Evolutionary conservation across 2,329 filamentous ascomycete species (phyloP), one percentile per base, ranked within the genome.

Genomic region (Fusarium sp.): DNA sequence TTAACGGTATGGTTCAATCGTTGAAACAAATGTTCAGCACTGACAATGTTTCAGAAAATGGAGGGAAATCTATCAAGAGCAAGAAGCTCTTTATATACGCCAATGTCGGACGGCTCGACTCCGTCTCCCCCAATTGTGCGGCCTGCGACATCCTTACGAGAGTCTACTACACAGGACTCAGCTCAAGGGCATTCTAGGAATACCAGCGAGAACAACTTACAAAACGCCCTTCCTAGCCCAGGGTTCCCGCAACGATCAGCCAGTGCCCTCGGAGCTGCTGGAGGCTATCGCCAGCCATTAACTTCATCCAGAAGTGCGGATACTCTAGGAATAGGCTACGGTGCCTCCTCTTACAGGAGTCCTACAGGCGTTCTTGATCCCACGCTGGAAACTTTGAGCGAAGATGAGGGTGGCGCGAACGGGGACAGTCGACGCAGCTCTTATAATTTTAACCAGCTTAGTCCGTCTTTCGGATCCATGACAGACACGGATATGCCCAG

Each of bases 1-100:
- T 83, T 98, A 64, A 96, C 92, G 75, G 93, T 96, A 84, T 78
- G 92, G 80, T 37, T 28, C 35, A 9, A 15, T 32, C 15, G 43
- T 13, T 32, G 24, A 32, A 40, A 39, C n/a, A 32, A 37, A 32
- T 17, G 26, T 33, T n/a, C 20, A 53, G 32, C 56, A 54, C 70
- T 71, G 56, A 74, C 43, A 30, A 30, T 30, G 37, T 55, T 49
- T 22, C 77, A 96, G 93, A 92, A 92, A 32, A 97, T 97, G 94
- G 95, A 97, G 79, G 93, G 91, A 37, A 97, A 97, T 72, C 83
- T 97, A 20, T 90, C 86, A 58, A 90, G 93, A 63, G 94, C 93
- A 30, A 88, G 93, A 72, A 89, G 87, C 67, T 90, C 90, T 11
- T 82, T 93, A 83, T 74, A 80, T 62, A 74, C 77, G 11, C 67